Percentiles rank a stretch among this genome's conserved stretches.
Evolutionary conservation across 2,329 filamentous ascomycete species (phyloP).

Genomic region (Xylariaceae sp.): DNA sequence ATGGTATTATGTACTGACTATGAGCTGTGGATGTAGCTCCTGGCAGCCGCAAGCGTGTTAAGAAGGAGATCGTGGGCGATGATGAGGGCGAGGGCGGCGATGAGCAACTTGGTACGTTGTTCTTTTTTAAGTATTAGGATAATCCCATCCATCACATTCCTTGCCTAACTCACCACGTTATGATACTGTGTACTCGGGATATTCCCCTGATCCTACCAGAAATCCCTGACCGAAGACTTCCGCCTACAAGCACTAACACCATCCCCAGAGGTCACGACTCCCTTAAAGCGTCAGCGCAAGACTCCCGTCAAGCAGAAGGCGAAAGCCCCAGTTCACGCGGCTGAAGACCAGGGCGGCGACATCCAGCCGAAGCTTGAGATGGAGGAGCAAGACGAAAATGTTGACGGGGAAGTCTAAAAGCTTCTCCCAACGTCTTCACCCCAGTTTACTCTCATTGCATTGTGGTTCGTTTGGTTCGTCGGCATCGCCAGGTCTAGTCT

Average conservation of each 20-base stretch:
- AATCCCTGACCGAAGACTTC: background rate
- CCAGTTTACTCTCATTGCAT: too few relatives aligned
- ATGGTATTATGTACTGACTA: background rate
- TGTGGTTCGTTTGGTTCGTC: too few relatives aligned
- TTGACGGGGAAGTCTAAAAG: background rate
- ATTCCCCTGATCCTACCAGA: background rate
- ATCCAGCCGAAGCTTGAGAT: too few relatives aligned
- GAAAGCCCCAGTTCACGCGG: background rate
- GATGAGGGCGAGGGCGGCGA: background rate
- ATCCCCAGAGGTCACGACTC: background rate
- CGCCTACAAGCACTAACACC: background rate
- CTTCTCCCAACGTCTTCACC: too few relatives aligned
- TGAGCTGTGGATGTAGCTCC: background rate
- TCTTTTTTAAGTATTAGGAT: too few relatives aligned
- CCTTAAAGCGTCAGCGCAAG: constrained; percentile 9
- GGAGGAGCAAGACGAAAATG: background rate
- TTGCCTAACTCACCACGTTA: too few relatives aligned
- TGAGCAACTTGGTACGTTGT: too few relatives aligned
- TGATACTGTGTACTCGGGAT: background rate
- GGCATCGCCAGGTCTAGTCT: too few relatives aligned
- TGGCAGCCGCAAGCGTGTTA: constrained; percentile 3
- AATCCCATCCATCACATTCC: too few relatives aligned
- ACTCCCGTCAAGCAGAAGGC: background rate
- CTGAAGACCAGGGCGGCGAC: background rate
- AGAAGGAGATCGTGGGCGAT: background rate